Percentiles rank a stretch among this genome's conserved stretches.
Conservation (phyloP, 441 rosid species). For the Pelargonium exstipulatum region DNA sequence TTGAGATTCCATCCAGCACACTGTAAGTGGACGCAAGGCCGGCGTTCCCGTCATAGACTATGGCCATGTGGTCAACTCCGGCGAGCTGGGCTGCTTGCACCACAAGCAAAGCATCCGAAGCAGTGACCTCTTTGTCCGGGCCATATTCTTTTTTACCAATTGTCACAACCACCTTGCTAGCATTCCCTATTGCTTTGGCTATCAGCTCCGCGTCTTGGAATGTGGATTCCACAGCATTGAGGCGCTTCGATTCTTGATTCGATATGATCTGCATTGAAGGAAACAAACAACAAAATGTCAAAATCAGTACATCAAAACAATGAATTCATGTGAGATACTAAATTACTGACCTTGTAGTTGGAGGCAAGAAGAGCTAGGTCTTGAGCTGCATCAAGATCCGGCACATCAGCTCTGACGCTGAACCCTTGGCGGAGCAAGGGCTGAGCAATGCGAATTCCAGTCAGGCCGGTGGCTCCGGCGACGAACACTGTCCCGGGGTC, state of each 20-base stretch:
- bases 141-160: conserved; percentile 69
- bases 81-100: conserved; percentile 79
- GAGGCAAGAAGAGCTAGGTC: conserved; percentile 81
- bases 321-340: no score
- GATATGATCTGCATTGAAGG: conserved; percentile 49
- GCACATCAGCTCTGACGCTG: conserved; percentile 81
- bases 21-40: conserved; percentile 47
- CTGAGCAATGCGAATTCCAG: conserved; percentile 76
- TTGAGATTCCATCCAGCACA: conserved; percentile 68
- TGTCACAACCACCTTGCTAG: conserved; percentile 82
- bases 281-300: conserved; percentile 32
- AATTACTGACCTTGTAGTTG: conserved; percentile 55
- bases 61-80: conserved; percentile 74
- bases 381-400: conserved; percentile 75
- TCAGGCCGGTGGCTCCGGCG: conserved; percentile 95
- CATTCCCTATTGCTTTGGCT: conserved; percentile 96
- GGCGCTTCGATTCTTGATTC: conserved; percentile 60
- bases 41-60: conserved; percentile 51
- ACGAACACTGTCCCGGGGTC: conserved; percentile 82
- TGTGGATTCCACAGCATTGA: conserved; percentile 79
- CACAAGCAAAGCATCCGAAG: conserved; percentile 66
- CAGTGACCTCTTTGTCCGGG: conserved; percentile 52
- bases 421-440: conserved; percentile 67
- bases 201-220: conserved; percentile 64
- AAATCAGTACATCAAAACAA: background rate